A percentile compares a stretch with the other conserved stretches of the same genome.
Conservation (phyloP, 805 yeast species). For the Zygoascus bituminiphila region DNA sequence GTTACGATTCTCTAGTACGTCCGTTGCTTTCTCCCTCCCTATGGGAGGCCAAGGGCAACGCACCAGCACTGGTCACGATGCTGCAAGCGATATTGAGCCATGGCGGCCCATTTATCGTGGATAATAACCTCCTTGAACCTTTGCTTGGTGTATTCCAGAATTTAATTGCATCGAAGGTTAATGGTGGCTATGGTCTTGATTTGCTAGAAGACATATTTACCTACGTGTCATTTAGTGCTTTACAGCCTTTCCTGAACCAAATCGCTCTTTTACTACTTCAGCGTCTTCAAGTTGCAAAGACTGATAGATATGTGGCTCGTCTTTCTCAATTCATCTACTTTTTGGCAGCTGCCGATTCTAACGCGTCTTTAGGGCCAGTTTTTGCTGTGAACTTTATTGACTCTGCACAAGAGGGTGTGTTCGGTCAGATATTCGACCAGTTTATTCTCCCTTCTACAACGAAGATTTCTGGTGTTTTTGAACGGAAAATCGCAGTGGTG, state of each 20-base stretch:
- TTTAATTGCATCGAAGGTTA: conserved; percentile 71
- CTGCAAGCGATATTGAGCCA: conserved; percentile 56
- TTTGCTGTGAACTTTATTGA: conserved; percentile 50
- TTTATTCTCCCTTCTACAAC: conserved; percentile 30
- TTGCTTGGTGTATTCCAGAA: conserved; percentile 95
- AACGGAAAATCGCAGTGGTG: conserved; percentile 40
- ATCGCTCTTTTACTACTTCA: conserved; percentile 70
- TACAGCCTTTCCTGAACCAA: conserved; percentile 55
- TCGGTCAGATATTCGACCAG: conserved; percentile 26
- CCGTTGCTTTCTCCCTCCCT: conserved; percentile 85
- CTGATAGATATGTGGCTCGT: conserved; percentile 71
- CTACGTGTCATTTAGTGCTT: conserved; percentile 40
- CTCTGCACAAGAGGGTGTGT: conserved; percentile 28
- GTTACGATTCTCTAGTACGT: conserved; percentile 57
- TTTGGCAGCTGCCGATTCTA: conserved; percentile 35
- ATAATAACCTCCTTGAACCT: conserved; percentile 53
- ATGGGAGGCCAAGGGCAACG: conserved; percentile 90
- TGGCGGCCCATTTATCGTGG: conserved; percentile 28
- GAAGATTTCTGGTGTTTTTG: conserved; percentile 33
- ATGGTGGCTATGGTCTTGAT: conserved; percentile 81
- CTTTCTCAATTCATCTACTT: conserved; percentile 57
- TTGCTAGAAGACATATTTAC: conserved; percentile 61
- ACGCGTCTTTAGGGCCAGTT: conserved; percentile 36
- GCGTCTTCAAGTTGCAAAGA: conserved; percentile 69
- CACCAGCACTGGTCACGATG: conserved; percentile 85